Conservation (phyloP, 139 green algal genomes). For the Volvox africanus region DNA sequence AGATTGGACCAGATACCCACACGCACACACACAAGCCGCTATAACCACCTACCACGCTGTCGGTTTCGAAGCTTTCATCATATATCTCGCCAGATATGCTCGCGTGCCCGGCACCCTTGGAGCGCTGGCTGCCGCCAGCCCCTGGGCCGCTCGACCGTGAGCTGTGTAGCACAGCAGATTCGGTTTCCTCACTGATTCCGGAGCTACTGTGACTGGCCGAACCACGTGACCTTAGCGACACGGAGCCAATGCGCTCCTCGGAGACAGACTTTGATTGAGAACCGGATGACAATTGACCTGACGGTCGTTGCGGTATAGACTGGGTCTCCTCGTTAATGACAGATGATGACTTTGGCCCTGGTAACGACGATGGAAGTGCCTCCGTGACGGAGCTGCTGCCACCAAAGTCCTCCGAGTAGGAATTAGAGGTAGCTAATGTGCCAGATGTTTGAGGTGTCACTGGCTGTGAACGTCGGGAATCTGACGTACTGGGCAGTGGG, state of each 20-base stretch:
- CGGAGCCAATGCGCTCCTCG: background rate
- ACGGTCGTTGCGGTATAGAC: background rate
- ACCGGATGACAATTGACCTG: background rate
- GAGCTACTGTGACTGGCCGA: constrained; percentile 13
- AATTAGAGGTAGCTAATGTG: no score
- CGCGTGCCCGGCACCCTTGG: background rate
- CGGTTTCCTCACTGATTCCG: background rate
- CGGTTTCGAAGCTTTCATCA: constrained; percentile 26
- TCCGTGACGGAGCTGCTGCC: background rate
- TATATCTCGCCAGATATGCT: constrained; percentile 20
- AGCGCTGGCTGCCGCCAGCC: background rate
- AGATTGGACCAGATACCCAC: no score
- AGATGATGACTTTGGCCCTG: background rate
- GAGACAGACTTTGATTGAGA: background rate
- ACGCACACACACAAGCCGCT: background rate
- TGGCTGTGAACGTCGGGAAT: no score
- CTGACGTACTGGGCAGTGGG: no score
- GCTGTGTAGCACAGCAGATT: background rate
- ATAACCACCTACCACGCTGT: background rate
- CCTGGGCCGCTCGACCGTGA: background rate
- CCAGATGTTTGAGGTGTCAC: no score
- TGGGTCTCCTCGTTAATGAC: background rate
- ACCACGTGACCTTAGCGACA: background rate
- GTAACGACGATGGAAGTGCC: no score
- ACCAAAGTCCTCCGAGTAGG: constrained; percentile 20